Evolutionary conservation across 148 eudicot species (phyloP).

Genomic region (Fagopyrum tataricum): DNA sequence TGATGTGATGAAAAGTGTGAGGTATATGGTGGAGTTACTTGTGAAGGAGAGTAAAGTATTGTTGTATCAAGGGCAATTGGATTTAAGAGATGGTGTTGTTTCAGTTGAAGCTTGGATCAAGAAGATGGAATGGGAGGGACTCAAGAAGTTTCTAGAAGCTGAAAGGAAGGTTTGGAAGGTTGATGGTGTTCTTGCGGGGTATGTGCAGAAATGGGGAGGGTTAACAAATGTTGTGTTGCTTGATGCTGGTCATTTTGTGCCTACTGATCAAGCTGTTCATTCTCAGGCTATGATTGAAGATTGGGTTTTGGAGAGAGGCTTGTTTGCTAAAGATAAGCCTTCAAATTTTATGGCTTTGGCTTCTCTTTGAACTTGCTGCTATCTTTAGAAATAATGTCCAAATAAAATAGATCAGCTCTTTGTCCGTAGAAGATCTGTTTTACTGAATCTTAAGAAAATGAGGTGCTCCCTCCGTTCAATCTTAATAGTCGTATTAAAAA

Average conservation of each 20-base stretch:
- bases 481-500: too few species aligned
- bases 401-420: neutral
- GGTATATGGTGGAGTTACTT: slow-evolving; percentile 60
- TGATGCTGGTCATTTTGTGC: slow-evolving; percentile 87
- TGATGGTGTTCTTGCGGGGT: slow-evolving; percentile 59
- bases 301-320: slow-evolving; percentile 68
- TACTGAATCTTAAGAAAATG: too few species aligned
- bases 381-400: neutral
- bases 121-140: slow-evolving; percentile 61
- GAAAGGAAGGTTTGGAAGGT: slow-evolving; percentile 77
- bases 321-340: slow-evolving; percentile 25
- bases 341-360: too few species aligned
- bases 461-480: too few species aligned
- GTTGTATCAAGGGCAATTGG: slow-evolving; percentile 66
- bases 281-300: slow-evolving; percentile 76
- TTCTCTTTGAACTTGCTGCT: neutral
- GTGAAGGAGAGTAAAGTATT: slow-evolving; percentile 51
- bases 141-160: slow-evolving; percentile 34
- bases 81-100: slow-evolving; percentile 72
- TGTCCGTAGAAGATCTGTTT: too few species aligned
- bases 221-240: slow-evolving; percentile 65
- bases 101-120: slow-evolving; percentile 73
- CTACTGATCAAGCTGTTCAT: slow-evolving; percentile 60
- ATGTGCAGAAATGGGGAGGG: slow-evolving; percentile 76
- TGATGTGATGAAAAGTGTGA: slow-evolving; percentile 91